Evolutionary conservation across 2,329 filamentous ascomycete genomes (phyloP), one percentile per base, ranked within the genome.

Genomic region (Talaromyces sp.): DNA sequence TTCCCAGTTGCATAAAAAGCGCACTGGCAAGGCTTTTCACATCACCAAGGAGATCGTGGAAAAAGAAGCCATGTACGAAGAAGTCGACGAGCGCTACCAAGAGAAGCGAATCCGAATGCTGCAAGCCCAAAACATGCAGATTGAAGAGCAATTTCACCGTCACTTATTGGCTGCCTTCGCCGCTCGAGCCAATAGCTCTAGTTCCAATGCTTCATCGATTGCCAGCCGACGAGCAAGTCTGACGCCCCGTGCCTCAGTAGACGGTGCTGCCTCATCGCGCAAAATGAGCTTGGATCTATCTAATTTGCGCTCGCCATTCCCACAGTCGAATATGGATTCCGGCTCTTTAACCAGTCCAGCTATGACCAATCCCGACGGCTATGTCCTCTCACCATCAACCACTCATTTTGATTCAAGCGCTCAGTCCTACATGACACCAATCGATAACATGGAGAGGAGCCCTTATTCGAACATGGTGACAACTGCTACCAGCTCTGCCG

Each of bases 1-100:
- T 5, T 96, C 92, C n/a, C 86, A 91, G 65, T 90, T 96, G 33
- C 92, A 96, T 80, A 91, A 91, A 76, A 84, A 87, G 70, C 86
- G 91, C 16, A 96, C 92, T 0, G 93, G 92, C 35, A 89, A 91
- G 62, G 85, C 83, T 2, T 81, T 97, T 54, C 86, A 86, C 62
- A 89, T 97, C 52, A 91, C 88, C 22, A 88, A 92, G 71, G 84
- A 94, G 65, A 91, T 94, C 73, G 91, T 96, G 11, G 79, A 89
- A 62, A 91, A 90, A 57, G 92, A 96, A 70, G 91, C 95, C 70
- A 96, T 96, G 90, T 97, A 97, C 68, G 91, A 96, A 66, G 92
- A 96, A 71, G 90, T 96, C 66, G 91, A 96, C 48, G 90, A 96
- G 62, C 89, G 92, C 51, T 73, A 73, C 44, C 70, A 72, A 50